Base-by-base conservation (phyloP, 352 stramenopile genomes). In the Pythium myriotylum region DNA sequence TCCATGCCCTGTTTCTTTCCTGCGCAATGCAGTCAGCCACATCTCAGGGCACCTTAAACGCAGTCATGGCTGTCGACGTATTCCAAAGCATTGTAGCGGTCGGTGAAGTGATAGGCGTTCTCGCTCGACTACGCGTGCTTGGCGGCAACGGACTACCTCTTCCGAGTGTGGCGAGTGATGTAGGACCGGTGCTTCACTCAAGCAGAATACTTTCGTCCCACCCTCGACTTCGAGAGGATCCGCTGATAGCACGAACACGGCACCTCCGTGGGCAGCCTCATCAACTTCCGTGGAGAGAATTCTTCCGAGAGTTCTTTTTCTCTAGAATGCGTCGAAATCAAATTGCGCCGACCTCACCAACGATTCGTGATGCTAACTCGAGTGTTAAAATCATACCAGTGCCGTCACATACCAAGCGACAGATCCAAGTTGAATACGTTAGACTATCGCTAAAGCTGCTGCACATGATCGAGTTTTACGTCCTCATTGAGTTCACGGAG, bases 1-100 rank as follows among this genome's bases (percentile, higher is more conserved):
- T 68, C 65, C 59, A 68, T n/a, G 40, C 63, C 17, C 42, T 71
- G 2, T 71, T 67, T 23, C 14, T 71, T 2, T 27, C 59, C 1
- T 54, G 26, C n/a, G 49, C 55, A 2, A 62, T 73, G 32, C 59
- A 68, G 35, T 13, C 2, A 5, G 17, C 52, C 1, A 48, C 16
- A 5, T 19, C 39, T 2, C 27, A 17, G 4, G 19, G 32, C 20
- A 52, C 51, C 13, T 12, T 53, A 20, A 2, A 19, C 9, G 33
- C 60, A 2, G 39, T 52, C 1, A 61, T 67, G 41, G 7, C 12
- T 10, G 27, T 61, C 2, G 59, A 67, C n/a, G 16, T 61, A 8
- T 5, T 46, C 7, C 51, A 61, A 22, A 35, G 43, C 24, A n/a
- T 37, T n/a, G 37, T 57, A 6, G 24, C 35, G 9, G 37, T 56